These are phyloP conservation scores for Xylariaceae sp. DNA, from an alignment of 2,329 filamentous ascomycete species.

Conservation along the genomic window DNA sequence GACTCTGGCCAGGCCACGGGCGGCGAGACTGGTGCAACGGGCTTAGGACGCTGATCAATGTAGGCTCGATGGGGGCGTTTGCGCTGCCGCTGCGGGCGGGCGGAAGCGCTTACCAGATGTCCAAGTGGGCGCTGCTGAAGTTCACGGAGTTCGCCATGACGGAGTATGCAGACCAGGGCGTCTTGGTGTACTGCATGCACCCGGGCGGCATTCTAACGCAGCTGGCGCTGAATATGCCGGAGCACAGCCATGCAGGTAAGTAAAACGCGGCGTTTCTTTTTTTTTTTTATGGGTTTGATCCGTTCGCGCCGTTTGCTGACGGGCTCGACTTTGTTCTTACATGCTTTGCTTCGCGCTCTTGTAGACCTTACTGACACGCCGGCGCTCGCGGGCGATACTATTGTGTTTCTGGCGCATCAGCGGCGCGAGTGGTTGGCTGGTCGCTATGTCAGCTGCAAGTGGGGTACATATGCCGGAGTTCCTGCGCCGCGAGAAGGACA, in stretches of 20 bases:
- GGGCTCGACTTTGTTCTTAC: too few species aligned
- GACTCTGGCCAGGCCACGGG: constrained; percentile 5
- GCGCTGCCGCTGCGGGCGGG: constrained; percentile 35
- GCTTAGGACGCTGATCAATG: too few species aligned
- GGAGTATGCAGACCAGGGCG: constrained; percentile 44
- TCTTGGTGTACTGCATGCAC: constrained; percentile 26
- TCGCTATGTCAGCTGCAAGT: constrained; percentile 42
- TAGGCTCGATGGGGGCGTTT: too few species aligned
- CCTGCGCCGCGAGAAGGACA: constrained; percentile 38
- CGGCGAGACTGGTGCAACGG: constrained; percentile 40
- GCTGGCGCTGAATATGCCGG: constrained; percentile 26
- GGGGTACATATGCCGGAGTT: constrained; percentile 48
- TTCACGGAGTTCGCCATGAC: constrained; percentile 46
- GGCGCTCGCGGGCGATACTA: constrained; percentile 40
- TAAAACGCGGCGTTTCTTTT: too few species aligned
- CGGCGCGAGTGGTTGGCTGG: constrained; percentile 43
- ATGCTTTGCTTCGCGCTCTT: too few species aligned
- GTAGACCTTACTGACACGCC: constrained; percentile 13
- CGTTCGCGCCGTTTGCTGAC: too few species aligned
- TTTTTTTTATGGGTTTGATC: too few species aligned
- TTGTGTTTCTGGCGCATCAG: constrained; percentile 41
- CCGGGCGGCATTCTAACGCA: constrained; percentile 26
- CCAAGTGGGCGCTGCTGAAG: constrained; percentile 47
- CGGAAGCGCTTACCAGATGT: constrained; percentile 42
- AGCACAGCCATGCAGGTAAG: too few species aligned